Conservation (phyloP, 441 rosid genomes). For the Populus hybrid region DNA sequence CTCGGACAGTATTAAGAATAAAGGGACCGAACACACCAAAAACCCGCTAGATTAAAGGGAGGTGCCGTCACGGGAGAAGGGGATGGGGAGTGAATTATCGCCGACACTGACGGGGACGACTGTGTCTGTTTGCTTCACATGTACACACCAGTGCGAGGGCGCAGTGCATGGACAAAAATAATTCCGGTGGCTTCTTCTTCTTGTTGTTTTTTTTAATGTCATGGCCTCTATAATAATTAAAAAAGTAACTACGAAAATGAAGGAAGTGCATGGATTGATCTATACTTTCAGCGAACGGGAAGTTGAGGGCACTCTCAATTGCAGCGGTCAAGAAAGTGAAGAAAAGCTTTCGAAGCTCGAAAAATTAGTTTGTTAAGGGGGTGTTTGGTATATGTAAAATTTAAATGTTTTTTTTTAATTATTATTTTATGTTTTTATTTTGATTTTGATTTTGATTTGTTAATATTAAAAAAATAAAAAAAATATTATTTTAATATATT, state of each 20-base stretch:
- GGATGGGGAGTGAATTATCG: constrained; percentile 7
- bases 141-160: not conserved
- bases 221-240: not conserved
- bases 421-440: too few relatives aligned
- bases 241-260: not conserved
- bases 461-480: too few relatives aligned
- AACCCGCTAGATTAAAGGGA: constrained; percentile 4
- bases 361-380: too few relatives aligned
- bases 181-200: not conserved
- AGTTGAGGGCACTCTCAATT: not conserved
- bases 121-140: constrained; percentile 19
- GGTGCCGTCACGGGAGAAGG: not conserved
- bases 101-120: constrained; percentile 20
- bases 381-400: too few relatives aligned
- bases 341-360: not conserved
- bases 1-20: too few relatives aligned
- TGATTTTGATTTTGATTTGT: too few relatives aligned
- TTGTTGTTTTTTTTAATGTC: not conserved
- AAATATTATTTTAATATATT: too few relatives aligned
- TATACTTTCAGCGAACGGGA: not conserved
- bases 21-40: not conserved
- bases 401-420: too few relatives aligned
- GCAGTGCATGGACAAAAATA: not conserved
- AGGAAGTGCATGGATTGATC: not conserved
- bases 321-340: not conserved